These are phyloP conservation scores for Arthrobotrys iridis DNA, from an alignment of 2,329 filamentous ascomycete species.

Conservation along the genomic window DNA sequence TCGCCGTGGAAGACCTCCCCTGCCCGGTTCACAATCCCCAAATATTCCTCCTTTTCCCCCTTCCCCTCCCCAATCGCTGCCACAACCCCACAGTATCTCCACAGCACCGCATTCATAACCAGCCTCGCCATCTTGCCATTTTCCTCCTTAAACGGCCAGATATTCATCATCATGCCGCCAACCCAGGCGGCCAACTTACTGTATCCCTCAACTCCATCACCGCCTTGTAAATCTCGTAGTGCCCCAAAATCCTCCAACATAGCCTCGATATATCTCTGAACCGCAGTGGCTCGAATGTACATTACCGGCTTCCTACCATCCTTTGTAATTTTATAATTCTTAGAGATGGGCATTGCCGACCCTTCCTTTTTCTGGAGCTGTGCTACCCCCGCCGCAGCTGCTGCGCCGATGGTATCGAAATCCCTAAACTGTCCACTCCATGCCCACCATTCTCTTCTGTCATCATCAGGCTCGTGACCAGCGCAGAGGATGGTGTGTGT, in stretches of 20 bases:
- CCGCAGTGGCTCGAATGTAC: background rate
- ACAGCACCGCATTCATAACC: background rate
- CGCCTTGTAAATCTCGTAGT: background rate
- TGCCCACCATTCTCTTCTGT: background rate
- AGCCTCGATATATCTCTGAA: background rate
- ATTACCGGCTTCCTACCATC: background rate
- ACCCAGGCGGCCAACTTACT: background rate
- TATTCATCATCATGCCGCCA: background rate
- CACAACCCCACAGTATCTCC: background rate
- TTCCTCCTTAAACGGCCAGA: conserved; percentile 11
- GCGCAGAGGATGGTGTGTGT: background rate
- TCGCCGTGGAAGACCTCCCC: background rate
- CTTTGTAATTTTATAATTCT: background rate
- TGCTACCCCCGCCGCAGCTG: no score
- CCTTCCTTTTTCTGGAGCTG: background rate
- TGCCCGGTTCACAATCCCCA: background rate
- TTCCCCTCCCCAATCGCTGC: background rate
- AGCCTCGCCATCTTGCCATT: conserved; percentile 6
- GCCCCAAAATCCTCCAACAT: background rate
- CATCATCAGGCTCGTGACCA: background rate
- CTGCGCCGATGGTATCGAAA: background rate
- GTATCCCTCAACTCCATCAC: background rate
- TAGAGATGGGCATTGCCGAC: background rate
- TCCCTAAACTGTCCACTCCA: background rate
- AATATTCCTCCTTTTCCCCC: background rate